Evolutionary conservation across 495 filamentous ascomycete species (phyloP), one percentile per base, ranked within the genome.

Genomic region (Neurospora terricola): DNA sequence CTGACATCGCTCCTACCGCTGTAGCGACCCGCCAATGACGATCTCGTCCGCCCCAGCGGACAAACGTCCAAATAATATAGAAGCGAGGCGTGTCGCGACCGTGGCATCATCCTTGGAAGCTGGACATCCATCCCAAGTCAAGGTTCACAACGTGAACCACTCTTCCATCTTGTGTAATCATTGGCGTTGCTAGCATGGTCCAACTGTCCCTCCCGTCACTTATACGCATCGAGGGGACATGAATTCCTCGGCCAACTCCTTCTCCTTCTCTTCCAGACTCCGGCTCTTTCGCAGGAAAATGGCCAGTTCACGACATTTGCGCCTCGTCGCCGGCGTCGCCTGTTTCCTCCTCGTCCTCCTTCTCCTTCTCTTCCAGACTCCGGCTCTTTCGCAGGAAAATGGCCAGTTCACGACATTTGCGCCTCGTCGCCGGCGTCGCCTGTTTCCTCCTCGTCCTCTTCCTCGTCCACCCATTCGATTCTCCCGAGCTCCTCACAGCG

Each of bases 381-480:
- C 48, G 48, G 4, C 48, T 59, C 21, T 59, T 59, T 59, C 48
- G 48, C 48, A 27, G 48, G 10, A 59, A 59, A 59, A 59, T 59
- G 48, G 48, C 21, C 48, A 59, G 21, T 14, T 59, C 48, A 2
- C 76, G 78, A 34, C 75, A 75, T 21, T 70, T 36, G 39, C 75
- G 78, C 40, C 43, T 77, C 72, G 48, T 72, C 27, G 21, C 69
- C 21, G 54, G 73, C 16, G 54, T 73, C 11, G 70, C 70, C 18
- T 37, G 76, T 30, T 76, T 76, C 70, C 36, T 75, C 69, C 27
- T 77, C 30, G 16, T 70, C 37, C 27, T 74, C 14, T 27, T 74
- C 11, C 66, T 78, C 10, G 74, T 76, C 11, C 73, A 66, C 36
- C 73, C 75, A 4, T 40, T 48, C 23, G 37, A 43, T 18, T 38